Evolutionary conservation across 1,284 basidiomycete genomes (phyloP), one percentile per base, ranked within the genome.

Genomic region (Clitocybe nebularis): DNA sequence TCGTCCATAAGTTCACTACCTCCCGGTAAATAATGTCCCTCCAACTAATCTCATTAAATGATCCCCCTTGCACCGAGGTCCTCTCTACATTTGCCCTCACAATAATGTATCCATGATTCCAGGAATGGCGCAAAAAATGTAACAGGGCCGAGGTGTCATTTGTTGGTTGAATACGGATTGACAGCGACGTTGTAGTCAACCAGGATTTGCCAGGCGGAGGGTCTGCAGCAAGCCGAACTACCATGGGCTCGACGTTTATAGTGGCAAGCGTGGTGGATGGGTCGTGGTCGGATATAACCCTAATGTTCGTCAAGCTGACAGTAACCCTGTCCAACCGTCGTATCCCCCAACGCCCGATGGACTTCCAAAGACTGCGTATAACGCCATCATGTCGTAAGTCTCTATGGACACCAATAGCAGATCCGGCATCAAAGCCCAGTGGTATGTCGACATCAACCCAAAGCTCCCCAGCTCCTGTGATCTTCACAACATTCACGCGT

Each of bases 261-360:
- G 66, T 65, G 5, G 74, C 71, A 4, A 88, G 71, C 2, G 66
- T 51, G 13, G 63, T 52, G 3, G 64, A 55, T 1, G 60, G 54
- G 37, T 73, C 63, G 33, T 57, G 52, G 22, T 69, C 58, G 3
- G 79, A 69, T 16, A 63, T 61, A 1, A 87, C 57, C 24, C 63
- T 56, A 45, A 82, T 67, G 2, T 67, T 69, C 25, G 69, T 71
- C 32, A 81, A 60, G 34, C 71, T 64, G 34, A 83, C 67, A 4
- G 83, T 72, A n/a, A 84, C 74, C 13, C 60, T 64, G 48, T 75
- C 72, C 33, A 89, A 52, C 9, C 57, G 60, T 21, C 67, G 67
- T 24, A 88, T 71, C 2, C 82, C 75, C 74, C 82, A 81, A 33
- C 82, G 71, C 1, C 83, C 83, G 20, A 88, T 44, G 1, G 72